Evolutionary conservation across 179 eudicot species (phyloP), one percentile per base, ranked within the genome.

Genomic region (Drosera spatulata): DNA sequence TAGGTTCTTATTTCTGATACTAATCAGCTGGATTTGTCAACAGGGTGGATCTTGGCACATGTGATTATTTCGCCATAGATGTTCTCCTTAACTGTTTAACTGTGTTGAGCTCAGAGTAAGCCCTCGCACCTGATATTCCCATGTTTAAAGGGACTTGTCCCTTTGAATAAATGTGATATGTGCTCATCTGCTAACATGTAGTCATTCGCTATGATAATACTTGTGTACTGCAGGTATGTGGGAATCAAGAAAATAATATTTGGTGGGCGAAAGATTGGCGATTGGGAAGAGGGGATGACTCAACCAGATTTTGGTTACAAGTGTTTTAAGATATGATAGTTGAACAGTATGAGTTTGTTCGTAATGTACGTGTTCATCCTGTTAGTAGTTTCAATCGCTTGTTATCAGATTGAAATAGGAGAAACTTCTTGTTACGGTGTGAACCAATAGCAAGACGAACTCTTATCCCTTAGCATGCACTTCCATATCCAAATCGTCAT

Each of bases 41-140:
- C 90, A 91, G 96, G 98, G 88, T 91, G 58, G 96, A 91, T 71
- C 91, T 88, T 58, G 98, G 98, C 50, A 91, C 98, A 42, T 68
- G 95, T 52, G 96, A 91, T 80, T 76, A 71, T 80, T 72, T 91
- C 59, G 77, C 90, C 55, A 79, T 91, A 10, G 98, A 91, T 68
- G 89, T 91, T 40, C 90, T 88, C 50, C 90, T 91, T 57, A 91
- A 88, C 66, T 88, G 86, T 66, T 83, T 91, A 70, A 86, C 93
- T 9, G 91, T 76, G 55, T 61, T 91, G 72, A 91, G 93, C 76
- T 91, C 98, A 62, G 98, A 84, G 98, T 91, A 86, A 74, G 82
- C 58, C 57, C 69, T 42, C 11, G 6, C 60, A 6, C 10, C 1
- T 22, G 33, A 22, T 22, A 22, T 22, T 22, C 33, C 0, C 39